Conservation (phyloP, 2,329 filamentous ascomycete genomes). For the Exophiala dermatitidis region DNA sequence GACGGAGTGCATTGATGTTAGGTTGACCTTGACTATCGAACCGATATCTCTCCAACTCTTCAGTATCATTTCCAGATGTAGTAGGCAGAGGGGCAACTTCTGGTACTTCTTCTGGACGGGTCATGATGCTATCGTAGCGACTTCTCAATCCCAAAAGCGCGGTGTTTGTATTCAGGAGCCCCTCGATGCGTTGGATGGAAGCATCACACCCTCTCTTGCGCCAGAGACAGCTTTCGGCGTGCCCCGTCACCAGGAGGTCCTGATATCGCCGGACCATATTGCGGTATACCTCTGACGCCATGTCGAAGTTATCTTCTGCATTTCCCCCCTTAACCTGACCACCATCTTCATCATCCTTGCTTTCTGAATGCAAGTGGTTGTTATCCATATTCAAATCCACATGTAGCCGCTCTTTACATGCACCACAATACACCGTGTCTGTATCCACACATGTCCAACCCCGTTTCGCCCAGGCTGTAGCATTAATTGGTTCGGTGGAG, state of each 20-base stretch:
- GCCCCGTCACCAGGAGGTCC: slow-evolving; percentile 64
- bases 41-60: slow-evolving; percentile 30
- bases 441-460: slow-evolving; percentile 82
- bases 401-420: slow-evolving; percentile 76
- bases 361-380: slow-evolving; percentile 10
- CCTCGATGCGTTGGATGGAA: slow-evolving; percentile 58
- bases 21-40: slow-evolving; percentile 4
- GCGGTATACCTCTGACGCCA: slow-evolving; percentile 39
- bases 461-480: slow-evolving; percentile 89
- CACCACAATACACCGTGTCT: slow-evolving; percentile 76
- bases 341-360: slow-evolving; percentile 29
- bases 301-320: slow-evolving; percentile 16
- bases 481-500: slow-evolving; percentile 76
- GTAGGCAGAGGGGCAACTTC: slow-evolving; percentile 40
- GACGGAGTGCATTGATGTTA: slow-evolving; percentile 57
- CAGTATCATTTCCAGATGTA: slow-evolving; percentile 34
- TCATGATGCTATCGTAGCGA: slow-evolving; percentile 54
- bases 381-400: slow-evolving; percentile 62
- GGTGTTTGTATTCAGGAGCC: slow-evolving; percentile 52
- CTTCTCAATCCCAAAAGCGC: slow-evolving; percentile 53
- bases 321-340: slow-evolving; percentile 30
- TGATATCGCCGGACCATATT: slow-evolving; percentile 70
- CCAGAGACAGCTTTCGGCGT: slow-evolving; percentile 81
- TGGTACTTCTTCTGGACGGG: slow-evolving; percentile 37
- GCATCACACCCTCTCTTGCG: slow-evolving; percentile 77